Evolutionary conservation across 2,329 filamentous ascomycete species (phyloP).

Genomic region (Acrocalymma vagum): DNA sequence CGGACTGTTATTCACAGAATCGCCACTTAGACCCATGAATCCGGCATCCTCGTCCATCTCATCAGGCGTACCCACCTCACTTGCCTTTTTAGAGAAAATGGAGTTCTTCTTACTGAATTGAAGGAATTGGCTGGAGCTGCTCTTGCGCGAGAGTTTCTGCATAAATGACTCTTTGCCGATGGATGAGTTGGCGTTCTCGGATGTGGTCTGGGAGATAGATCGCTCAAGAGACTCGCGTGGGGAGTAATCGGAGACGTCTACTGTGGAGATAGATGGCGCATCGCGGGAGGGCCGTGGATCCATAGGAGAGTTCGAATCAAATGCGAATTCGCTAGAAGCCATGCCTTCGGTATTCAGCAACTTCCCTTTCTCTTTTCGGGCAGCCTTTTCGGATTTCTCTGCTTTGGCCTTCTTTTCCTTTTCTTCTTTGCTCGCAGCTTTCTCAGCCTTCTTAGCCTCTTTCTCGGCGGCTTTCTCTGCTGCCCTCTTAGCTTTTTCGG

Average conservation of each 20-base stretch:
- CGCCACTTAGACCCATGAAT: constrained; percentile 33
- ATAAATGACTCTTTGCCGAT: constrained; percentile 57
- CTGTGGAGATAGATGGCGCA: constrained; percentile 53
- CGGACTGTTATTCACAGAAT: constrained; percentile 44
- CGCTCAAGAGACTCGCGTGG: constrained; percentile 53
- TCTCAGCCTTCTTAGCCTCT: constrained; percentile 42
- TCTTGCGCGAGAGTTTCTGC: constrained; percentile 59
- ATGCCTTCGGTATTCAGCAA: constrained; percentile 28
- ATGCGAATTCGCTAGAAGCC: constrained; percentile 24
- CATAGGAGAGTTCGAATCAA: constrained; percentile 36
- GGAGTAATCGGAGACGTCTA: constrained; percentile 41
- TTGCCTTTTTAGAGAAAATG: constrained; percentile 43
- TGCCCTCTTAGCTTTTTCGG: constrained; percentile 39
- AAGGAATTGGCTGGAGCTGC: constrained; percentile 55
- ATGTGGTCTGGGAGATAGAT: constrained; percentile 46
- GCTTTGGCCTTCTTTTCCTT: constrained; percentile 50
- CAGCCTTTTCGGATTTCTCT: constrained; percentile 40
- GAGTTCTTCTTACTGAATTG: constrained; percentile 48
- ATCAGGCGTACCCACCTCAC: constrained; percentile 44
- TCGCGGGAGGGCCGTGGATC: constrained; percentile 52
- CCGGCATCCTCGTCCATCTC: constrained; percentile 49
- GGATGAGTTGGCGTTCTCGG: constrained; percentile 39
- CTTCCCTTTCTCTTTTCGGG: constrained; percentile 45
- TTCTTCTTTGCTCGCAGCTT: constrained; percentile 43
- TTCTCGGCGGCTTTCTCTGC: constrained; percentile 47